Base-by-base conservation (phyloP, 2,329 filamentous ascomycete species). In the Pyricularia pennisetigena region DNA sequence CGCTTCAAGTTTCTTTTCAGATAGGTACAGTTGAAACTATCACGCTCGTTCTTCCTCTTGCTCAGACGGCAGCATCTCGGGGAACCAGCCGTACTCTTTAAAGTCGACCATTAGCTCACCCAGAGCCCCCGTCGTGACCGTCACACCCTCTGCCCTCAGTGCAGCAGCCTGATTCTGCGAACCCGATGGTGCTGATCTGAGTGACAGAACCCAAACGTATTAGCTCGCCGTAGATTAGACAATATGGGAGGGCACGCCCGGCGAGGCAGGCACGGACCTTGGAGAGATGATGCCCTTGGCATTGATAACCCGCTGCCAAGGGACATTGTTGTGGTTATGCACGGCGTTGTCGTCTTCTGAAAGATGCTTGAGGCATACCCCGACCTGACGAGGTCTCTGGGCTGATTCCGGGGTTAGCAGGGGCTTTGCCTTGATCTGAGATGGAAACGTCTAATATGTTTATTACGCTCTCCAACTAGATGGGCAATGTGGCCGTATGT, bases 291-390 rank as follows among this genome's bases (percentile, higher is more conserved):
- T 82, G 26, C 94, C 94, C 78, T 91, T 94, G 16, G 92, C 82
- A 77, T 94, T 97, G 76, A 98, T 90, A 69, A 98, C 92, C 69
- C 95, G 84, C 81, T 98, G 94, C 94, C 94, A 98, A 0, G 94
- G 94, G 3, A 98, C 94, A 71, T 90, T 97, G 28, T 81, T 82
- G 69, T 85, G 82, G 77, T 97, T 90, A 79, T 90, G 96, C 69
- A 78, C 82, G 68, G 76, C 71, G 0, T 80, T 76, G 0, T 81
- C 73, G 69, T 86, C 82, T 7, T 79, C 75, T 1, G 93, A 86
- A 14, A 98, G 87, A 76, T 97, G 90, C 77, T 97, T 97, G 29
- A 98, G 85, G 77, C 91, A 96, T 64, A 95, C 84, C 67, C 94
- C 94, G 7, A 98, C 94, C 79, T 98, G 94, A 69, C 94, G 87